Conservation (phyloP, 2,329 filamentous ascomycete species). For the Cladosporium austrohemisphaericum region DNA sequence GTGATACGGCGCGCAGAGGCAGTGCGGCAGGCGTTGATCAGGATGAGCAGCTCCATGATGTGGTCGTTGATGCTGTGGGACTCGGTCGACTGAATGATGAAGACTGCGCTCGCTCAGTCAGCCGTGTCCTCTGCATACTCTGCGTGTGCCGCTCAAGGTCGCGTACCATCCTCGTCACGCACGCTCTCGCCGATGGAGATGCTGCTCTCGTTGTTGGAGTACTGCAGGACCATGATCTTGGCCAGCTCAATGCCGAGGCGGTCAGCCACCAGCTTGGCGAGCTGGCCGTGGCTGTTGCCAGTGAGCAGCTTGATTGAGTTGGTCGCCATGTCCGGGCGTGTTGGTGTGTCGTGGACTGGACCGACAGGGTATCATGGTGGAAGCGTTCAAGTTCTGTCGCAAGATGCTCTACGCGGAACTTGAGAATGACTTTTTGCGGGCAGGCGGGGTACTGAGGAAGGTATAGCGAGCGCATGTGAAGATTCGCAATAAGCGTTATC, state of each 20-base stretch:
- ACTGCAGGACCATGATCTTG: slow-evolving; percentile 76
- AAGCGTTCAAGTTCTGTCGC: slow-evolving; percentile 12
- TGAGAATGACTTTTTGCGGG: slow-evolving; percentile 4
- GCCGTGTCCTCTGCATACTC: not conserved
- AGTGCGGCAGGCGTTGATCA: slow-evolving; percentile 92
- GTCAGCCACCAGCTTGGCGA: slow-evolving; percentile 66
- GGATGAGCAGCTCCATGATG: slow-evolving; percentile 96
- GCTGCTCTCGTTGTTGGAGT: slow-evolving; percentile 82
- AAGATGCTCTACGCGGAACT: not conserved
- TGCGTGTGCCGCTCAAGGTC: not conserved
- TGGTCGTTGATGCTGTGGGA: slow-evolving; percentile 97
- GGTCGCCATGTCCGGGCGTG: slow-evolving; percentile 54
- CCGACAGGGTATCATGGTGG: slow-evolving; percentile 20
- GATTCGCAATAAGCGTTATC: not conserved
- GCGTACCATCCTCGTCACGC: slow-evolving; percentile 82
- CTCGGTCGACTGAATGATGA: slow-evolving; percentile 91
- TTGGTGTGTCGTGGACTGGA: slow-evolving; percentile 2
- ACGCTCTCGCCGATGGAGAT: slow-evolving; percentile 96
- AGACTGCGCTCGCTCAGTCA: slow-evolving; percentile 52
- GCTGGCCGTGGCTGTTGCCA: slow-evolving; percentile 69
- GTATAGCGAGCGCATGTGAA: not conserved
- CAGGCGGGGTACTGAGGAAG: slow-evolving; percentile 5
- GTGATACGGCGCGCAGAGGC: slow-evolving; percentile 87
- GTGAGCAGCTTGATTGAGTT: slow-evolving; percentile 74
- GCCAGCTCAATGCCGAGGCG: slow-evolving; percentile 72